Evolutionary conservation across 1,139 yeast genomes (phyloP).

Genomic region (Entelexis sorbosivorans): DNA sequence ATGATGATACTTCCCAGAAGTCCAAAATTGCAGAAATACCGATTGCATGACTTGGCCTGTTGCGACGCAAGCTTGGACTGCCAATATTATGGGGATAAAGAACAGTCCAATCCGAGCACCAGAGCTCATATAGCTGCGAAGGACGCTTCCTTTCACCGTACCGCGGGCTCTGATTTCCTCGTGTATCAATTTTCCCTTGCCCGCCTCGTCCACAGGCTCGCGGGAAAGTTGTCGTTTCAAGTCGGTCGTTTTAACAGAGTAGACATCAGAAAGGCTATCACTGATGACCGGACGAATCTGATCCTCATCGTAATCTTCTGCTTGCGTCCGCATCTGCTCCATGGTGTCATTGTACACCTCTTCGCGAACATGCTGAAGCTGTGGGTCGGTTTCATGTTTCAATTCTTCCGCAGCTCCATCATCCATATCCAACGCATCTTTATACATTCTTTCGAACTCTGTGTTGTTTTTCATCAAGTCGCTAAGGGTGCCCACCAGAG

Average conservation of each 20-base stretch:
- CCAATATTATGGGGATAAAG: slow-evolving; percentile 37
- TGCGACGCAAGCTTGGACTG: slow-evolving; percentile 34
- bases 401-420: not conserved
- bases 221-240: slow-evolving; percentile 16
- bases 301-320: slow-evolving; percentile 11
- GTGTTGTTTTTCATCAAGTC: slow-evolving; percentile 39
- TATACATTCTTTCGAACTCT: slow-evolving; percentile 34
- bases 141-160: slow-evolving; percentile 39
- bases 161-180: slow-evolving; percentile 44
- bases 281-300: slow-evolving; percentile 11
- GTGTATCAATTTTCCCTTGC: slow-evolving; percentile 29
- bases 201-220: slow-evolving; percentile 13
- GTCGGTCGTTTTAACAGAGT: not conserved
- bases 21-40: slow-evolving; percentile 77
- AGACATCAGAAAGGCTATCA: not conserved
- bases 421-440: slow-evolving; percentile 1
- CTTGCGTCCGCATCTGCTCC: slow-evolving; percentile 4
- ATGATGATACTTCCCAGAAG: slow-evolving; percentile 43
- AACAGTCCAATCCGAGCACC: slow-evolving; percentile 43
- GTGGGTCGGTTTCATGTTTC: slow-evolving; percentile 11
- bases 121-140: slow-evolving; percentile 41
- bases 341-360: not conserved
- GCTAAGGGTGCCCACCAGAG: slow-evolving; percentile 48
- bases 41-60: slow-evolving; percentile 40
- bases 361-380: slow-evolving; percentile 28